Percentiles rank a stretch among this genome's conserved stretches.
These are phyloP conservation scores for Trichoderma gracile DNA, from an alignment of 2,329 filamentous ascomycete genomes.

Conservation along the genomic window DNA sequence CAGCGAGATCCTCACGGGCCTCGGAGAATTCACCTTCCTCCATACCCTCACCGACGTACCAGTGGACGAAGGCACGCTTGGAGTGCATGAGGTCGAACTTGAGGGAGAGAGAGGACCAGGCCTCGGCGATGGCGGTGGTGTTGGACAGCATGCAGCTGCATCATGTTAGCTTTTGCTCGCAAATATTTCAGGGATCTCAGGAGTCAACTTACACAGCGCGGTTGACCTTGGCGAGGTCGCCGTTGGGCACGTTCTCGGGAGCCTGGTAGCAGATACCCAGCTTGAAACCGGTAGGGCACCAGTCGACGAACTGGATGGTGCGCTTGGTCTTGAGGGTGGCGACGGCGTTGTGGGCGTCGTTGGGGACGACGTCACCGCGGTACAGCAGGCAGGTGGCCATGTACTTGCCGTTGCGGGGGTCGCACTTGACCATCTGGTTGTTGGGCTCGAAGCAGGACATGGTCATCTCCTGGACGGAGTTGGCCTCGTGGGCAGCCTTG, in stretches of 20 bases:
- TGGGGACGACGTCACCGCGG: conserved; percentile 96
- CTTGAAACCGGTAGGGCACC: conserved; percentile 99
- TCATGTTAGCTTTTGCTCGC: background rate
- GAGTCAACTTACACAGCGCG: conserved; percentile 80
- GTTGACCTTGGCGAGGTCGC: conserved; percentile 96
- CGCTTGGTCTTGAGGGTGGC: conserved; percentile 98
- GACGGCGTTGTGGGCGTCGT: conserved; percentile 89
- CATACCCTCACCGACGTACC: conserved; percentile 99
- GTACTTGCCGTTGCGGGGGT: conserved; percentile 98
- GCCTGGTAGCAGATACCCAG: conserved; percentile 99
- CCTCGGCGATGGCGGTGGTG: conserved; percentile 97
- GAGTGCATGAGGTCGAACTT: conserved; percentile 99
- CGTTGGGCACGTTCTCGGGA: conserved; percentile 92
- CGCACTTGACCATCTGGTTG: conserved; percentile 99
- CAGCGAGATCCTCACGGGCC: conserved; percentile 96
- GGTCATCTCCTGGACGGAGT: conserved; percentile 97
- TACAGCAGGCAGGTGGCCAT: conserved; percentile 99
- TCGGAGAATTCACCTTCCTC: conserved; percentile 99
- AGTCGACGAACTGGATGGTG: conserved; percentile 99
- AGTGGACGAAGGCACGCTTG: conserved; percentile 99
- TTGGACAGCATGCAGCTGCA: conserved; percentile 94
- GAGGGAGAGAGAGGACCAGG: conserved; percentile 92
- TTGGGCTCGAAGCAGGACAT: conserved; percentile 99
- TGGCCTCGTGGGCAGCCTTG: conserved; percentile 96
- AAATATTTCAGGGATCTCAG: no score